Percentiles rank a stretch among this genome's conserved stretches.
phyloP scores from a whole-genome alignment of 2,329 filamentous ascomycete genomes.

The Xylaria sp. region DNA sequence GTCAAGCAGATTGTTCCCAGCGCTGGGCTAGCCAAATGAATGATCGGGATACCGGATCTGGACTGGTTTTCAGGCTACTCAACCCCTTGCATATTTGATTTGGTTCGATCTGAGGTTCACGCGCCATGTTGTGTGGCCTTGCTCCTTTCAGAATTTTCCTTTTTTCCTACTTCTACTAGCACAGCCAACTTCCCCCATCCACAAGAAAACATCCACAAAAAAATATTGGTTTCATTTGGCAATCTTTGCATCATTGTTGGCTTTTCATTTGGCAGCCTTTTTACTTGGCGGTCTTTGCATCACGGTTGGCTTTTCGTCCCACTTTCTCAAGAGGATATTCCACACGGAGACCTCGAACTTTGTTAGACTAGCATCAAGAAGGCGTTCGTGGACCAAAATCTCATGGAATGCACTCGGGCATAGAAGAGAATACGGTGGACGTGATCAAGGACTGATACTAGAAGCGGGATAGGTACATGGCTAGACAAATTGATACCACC shows the following conservation, averaged over 20 bases:
- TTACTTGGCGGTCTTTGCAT: neutral
- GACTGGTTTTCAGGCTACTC: slow-evolving; percentile 7
- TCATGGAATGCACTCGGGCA: neutral
- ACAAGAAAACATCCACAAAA: too few relatives aligned
- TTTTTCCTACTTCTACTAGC: neutral
- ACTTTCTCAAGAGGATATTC: slow-evolving; percentile 2
- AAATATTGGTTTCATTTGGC: too few relatives aligned
- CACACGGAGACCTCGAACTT: neutral
- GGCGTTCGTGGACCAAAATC: neutral
- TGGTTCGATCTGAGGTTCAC: slow-evolving; percentile 5
- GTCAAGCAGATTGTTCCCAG: neutral
- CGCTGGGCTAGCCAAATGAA: neutral
- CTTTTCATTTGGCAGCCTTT: too few relatives aligned
- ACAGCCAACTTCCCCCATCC: too few relatives aligned
- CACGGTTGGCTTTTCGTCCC: neutral
- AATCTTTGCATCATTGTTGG: too few relatives aligned
- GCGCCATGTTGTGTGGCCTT: neutral
- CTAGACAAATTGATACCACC: neutral
- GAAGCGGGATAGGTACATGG: neutral
- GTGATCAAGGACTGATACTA: slow-evolving; percentile 7
- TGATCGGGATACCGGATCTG: neutral
- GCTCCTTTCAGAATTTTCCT: neutral
- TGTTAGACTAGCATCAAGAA: neutral
- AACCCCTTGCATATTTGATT: slow-evolving; percentile 9
- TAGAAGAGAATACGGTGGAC: neutral